phyloP scores from a whole-genome alignment of 306 rosid genomes.

The Astragalus glycyphyllos region DNA sequence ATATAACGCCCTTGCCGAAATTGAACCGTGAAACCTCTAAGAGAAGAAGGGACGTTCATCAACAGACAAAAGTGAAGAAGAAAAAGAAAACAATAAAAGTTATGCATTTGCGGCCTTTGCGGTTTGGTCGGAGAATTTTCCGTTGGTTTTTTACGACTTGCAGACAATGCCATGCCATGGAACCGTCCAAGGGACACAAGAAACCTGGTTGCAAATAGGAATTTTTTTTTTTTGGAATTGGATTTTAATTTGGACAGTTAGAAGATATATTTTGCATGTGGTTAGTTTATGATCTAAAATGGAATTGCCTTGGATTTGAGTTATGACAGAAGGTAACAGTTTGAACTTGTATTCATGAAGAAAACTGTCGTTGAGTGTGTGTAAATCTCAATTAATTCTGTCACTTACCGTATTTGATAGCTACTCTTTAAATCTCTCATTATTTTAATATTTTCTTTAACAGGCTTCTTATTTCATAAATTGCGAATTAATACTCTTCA shows the following conservation, averaged over 20 bases:
- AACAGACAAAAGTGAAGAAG: slow-evolving; percentile 10
- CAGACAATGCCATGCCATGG: slow-evolving; percentile 77
- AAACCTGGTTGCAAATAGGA: no score
- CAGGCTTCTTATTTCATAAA: no score
- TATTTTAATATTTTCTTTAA: no score
- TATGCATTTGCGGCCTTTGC: slow-evolving; percentile 17
- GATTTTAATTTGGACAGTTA: slow-evolving; percentile 6
- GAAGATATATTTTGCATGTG: not conserved
- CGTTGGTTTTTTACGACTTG: slow-evolving; percentile 76
- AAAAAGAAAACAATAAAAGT: slow-evolving; percentile 17
- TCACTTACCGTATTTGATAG: no score
- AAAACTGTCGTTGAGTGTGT: slow-evolving; percentile 2
- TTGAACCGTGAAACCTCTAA: slow-evolving; percentile 62
- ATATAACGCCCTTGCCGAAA: slow-evolving; percentile 64
- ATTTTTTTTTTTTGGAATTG: no score
- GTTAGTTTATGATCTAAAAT: slow-evolving; percentile 9
- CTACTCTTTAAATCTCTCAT: no score
- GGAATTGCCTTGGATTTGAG: slow-evolving; percentile 3
- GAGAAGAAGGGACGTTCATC: slow-evolving; percentile 41
- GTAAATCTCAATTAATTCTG: not conserved
- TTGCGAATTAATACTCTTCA: no score
- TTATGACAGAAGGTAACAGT: slow-evolving; percentile 2
- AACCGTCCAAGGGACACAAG: slow-evolving; percentile 49
- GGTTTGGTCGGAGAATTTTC: slow-evolving; percentile 58
- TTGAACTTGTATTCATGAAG: slow-evolving; percentile 25